phyloP scores from a whole-genome alignment of 805 yeast genomes.

The Teunomyces funiuensis region DNA sequence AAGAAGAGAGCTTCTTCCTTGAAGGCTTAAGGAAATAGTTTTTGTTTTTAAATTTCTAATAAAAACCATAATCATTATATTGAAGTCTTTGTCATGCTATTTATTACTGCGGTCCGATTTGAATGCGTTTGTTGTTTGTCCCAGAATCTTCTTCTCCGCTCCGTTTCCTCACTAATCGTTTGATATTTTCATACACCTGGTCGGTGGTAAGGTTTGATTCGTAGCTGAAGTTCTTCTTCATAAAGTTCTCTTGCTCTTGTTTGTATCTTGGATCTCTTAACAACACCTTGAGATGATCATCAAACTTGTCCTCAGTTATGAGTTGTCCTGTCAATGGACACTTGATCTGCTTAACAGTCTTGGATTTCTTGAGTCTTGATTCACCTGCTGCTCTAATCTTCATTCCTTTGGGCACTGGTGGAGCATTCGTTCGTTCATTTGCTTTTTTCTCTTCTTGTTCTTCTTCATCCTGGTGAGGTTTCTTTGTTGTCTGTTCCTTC shows the following conservation, averaged over 20 bases:
- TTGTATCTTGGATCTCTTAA: slow-evolving; percentile 77
- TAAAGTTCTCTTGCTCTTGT: slow-evolving; percentile 63
- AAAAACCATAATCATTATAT: slow-evolving; percentile 5
- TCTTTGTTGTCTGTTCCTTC: slow-evolving; percentile 26
- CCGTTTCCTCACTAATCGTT: slow-evolving; percentile 23
- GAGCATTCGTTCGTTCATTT: slow-evolving; percentile 10
- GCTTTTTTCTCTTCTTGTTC: slow-evolving; percentile 9
- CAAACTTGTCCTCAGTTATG: slow-evolving; percentile 70
- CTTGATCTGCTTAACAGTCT: slow-evolving; percentile 42
- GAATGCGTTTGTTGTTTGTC: slow-evolving; percentile 6
- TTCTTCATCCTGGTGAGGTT: slow-evolving; percentile 20
- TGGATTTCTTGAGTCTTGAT: slow-evolving; percentile 44
- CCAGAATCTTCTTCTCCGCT: slow-evolving; percentile 7
- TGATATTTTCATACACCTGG: slow-evolving; percentile 63
- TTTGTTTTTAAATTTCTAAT: slow-evolving; percentile 1
- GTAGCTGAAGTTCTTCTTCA: slow-evolving; percentile 51
- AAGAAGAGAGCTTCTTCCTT: slow-evolving; percentile 99
- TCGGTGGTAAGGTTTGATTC: slow-evolving; percentile 51
- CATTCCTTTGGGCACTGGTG: slow-evolving; percentile 46
- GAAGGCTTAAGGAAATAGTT: slow-evolving; percentile 61
- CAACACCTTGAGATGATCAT: slow-evolving; percentile 65
- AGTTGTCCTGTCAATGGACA: slow-evolving; percentile 80
- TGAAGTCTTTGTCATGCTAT: not conserved
- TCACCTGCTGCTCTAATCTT: slow-evolving; percentile 73
- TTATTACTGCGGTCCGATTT: slow-evolving; percentile 10